Evolutionary conservation across 129 eudicot species (phyloP), one percentile per base, ranked within the genome.

Genomic region (Helichrysum umbraculigerum): DNA sequence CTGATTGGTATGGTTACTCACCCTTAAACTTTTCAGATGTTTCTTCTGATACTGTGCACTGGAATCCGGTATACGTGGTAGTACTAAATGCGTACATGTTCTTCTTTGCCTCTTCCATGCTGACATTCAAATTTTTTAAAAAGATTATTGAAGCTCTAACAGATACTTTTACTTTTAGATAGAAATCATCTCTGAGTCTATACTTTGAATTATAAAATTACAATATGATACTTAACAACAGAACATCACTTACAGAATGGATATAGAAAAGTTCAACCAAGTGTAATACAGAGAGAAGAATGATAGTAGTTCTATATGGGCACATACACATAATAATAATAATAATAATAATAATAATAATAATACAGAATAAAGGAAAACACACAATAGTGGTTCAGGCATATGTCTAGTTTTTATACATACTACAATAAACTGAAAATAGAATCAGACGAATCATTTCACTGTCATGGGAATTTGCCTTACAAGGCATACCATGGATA

Each of bases 61-160:
- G 97, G 75, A 95, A 95, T 41, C 99, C 99, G 5, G 97, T 89
- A 79, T 95, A 95, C 5, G 97, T 95, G n/a, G 97, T 91, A 42
- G 97, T 91, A 83, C 97, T 91, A 72, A 95, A 91, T 50, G 97
- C 97, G 47, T 95, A 95, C 97, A 95, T 91, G 79, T 95, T 95
- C 89, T 95, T 91, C 88, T 95, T 95, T 41, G 99, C 97, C 85
- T 95, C 99, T 85, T 95, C 99, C 90, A 87, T 87, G 76, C 98
- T 92, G 82, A 20, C 52, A 75, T 65, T 59, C 29, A 58, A 30
- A 66, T 66, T 25, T 16, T 30, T 54, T 74, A 30, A 17, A 56
- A 52, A 59, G 66, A 21, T 35, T 22, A 72, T n/a, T 12, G 44
- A 73, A 73, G 28, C 4, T 47, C 15, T 7, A 2, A 11, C 34